These are phyloP conservation scores for Zymoseptoria crescenta DNA, from an alignment of 2,329 filamentous ascomycete species.

Conservation along the genomic window DNA sequence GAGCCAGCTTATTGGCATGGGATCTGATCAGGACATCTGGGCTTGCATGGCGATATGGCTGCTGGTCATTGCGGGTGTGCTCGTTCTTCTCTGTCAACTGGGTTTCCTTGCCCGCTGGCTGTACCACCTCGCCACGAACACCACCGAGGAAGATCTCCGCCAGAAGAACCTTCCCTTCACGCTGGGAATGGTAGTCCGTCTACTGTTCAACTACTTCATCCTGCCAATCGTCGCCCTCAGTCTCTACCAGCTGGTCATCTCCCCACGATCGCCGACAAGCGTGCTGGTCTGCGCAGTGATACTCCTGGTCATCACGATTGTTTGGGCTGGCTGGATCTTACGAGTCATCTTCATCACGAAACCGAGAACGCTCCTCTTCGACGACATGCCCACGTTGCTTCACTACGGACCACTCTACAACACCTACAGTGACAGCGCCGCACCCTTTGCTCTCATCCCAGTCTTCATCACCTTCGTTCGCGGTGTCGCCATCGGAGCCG, in stretches of 20 bases:
- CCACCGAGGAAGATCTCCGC: conserved; percentile 76
- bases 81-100: conserved; percentile 63
- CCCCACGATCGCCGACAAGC: conserved; percentile 57
- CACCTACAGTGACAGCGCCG: conserved; percentile 89
- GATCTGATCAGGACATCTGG: conserved; percentile 72
- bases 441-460: conserved; percentile 81
- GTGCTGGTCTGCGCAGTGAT: conserved; percentile 68
- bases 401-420: conserved; percentile 93
- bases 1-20: conserved; percentile 76
- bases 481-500: conserved; percentile 82
- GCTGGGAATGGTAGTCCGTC: conserved; percentile 53
- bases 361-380: conserved; percentile 81
- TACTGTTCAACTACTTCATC: conserved; percentile 88
- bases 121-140: conserved; percentile 61
- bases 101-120: conserved; percentile 72
- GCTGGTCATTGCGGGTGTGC: conserved; percentile 61
- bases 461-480: conserved; percentile 77
- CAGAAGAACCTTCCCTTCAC: conserved; percentile 85
- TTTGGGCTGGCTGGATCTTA: conserved; percentile 70
- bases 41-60: conserved; percentile 90
- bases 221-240: conserved; percentile 80
- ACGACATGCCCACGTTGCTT: conserved; percentile 82
- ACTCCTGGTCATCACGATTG: conserved; percentile 63
- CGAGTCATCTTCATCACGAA: conserved; percentile 71
- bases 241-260: conserved; percentile 82